These are phyloP conservation scores for Ceratorhiza oryzae-sativae DNA, from an alignment of 1,284 basidiomycete species.

Conservation along the genomic window DNA sequence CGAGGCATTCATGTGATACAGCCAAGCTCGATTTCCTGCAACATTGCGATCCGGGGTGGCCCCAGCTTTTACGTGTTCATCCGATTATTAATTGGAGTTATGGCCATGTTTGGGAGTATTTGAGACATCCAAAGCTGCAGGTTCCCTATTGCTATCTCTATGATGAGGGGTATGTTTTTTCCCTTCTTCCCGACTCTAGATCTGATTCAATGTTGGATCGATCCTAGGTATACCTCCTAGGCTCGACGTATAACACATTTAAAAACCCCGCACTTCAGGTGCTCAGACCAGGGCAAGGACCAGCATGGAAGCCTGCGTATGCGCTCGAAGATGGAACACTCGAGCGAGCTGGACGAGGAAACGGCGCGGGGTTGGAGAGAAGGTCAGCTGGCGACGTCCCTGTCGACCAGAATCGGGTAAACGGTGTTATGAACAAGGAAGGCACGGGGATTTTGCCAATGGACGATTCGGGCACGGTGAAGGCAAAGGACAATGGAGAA, in stretches of 20 bases:
- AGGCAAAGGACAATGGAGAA: not conserved
- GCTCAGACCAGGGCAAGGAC: constrained; percentile 16
- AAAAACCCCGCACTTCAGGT: constrained; percentile 72
- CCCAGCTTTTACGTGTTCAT: constrained; percentile 87
- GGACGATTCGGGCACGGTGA: not conserved
- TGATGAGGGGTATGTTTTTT: constrained; percentile 77
- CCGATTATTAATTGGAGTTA: constrained; percentile 97
- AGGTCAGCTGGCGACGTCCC: not conserved
- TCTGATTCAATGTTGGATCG: not conserved
- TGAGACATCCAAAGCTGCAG: constrained; percentile 64
- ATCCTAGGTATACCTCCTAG: constrained; percentile 91
- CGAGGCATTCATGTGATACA: constrained; percentile 15
- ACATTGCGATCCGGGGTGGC: constrained; percentile 89
- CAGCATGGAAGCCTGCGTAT: constrained; percentile 76
- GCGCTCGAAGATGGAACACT: constrained; percentile 76
- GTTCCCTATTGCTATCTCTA: constrained; percentile 91
- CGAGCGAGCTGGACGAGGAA: constrained; percentile 65
- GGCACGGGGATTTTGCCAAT: not conserved
- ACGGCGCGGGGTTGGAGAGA: constrained; percentile 31
- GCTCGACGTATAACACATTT: constrained; percentile 93
- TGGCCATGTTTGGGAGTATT: constrained; percentile 86
- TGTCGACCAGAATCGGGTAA: not conserved
- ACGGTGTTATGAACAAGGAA: not conserved
- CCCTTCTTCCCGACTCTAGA: constrained; percentile 7
- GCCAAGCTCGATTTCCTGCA: constrained; percentile 70